These are phyloP conservation scores for Scedosporium dehoogii DNA, from an alignment of 2,329 filamentous ascomycete species.

Conservation along the genomic window DNA sequence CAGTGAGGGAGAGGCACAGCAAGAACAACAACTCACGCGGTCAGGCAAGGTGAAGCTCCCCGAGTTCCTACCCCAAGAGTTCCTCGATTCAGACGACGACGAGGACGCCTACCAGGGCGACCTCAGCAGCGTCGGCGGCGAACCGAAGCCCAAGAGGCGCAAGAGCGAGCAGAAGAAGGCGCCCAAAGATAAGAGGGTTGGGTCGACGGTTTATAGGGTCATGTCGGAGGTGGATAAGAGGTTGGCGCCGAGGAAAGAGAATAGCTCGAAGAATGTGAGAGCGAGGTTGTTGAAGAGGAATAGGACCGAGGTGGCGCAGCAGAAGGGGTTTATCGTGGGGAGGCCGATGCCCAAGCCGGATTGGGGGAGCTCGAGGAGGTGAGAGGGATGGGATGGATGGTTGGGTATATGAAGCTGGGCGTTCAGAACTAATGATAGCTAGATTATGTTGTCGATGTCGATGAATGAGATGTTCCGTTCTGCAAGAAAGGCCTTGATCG, in stretches of 20 bases:
- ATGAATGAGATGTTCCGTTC: no score
- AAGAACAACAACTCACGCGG: constrained; percentile 3
- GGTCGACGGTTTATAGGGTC: constrained; percentile 44
- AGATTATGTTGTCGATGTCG: not conserved
- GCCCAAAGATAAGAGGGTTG: constrained; percentile 38
- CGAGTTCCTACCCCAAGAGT: constrained; percentile 40
- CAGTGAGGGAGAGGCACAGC: constrained; percentile 11
- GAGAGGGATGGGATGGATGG: not conserved
- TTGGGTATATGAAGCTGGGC: not conserved
- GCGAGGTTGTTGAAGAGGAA: constrained; percentile 35
- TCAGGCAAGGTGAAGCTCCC: constrained; percentile 20
- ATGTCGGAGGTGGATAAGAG: constrained; percentile 31
- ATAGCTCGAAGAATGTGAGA: constrained; percentile 30
- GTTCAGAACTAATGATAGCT: not conserved
- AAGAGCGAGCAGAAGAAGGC: constrained; percentile 14
- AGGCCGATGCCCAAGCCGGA: not conserved
- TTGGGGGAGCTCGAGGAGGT: constrained; percentile 6
- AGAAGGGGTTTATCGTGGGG: constrained; percentile 33
- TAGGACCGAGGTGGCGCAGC: constrained; percentile 24
- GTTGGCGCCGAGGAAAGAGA: constrained; percentile 38
- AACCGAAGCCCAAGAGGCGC: not conserved
- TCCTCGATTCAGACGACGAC: constrained; percentile 37
- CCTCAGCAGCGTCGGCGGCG: constrained; percentile 6
- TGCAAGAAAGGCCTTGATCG: not conserved
- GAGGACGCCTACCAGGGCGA: constrained; percentile 15